A percentile compares a stretch with the other conserved stretches of the same genome.
Conservation (phyloP, 495 filamentous ascomycete species). For the Penicillium riverlandense region DNA sequence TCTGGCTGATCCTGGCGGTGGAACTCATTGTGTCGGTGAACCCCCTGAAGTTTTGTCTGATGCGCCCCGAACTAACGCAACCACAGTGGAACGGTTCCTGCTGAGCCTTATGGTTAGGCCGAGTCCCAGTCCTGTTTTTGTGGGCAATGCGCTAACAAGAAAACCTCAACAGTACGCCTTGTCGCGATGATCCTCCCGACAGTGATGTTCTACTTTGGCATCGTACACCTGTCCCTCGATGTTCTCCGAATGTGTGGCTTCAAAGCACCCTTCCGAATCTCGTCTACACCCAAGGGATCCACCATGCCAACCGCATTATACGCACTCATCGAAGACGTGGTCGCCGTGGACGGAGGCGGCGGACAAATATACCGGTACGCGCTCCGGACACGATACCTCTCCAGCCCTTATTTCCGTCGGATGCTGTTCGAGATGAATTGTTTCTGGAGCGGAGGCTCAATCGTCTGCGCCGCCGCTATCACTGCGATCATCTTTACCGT, state of each 20-base stretch:
- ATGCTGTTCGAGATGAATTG: constrained; percentile 68
- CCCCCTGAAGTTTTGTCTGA: no score
- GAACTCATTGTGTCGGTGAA: constrained; percentile 47
- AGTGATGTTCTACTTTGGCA: constrained; percentile 53
- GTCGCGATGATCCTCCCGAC: constrained; percentile 54
- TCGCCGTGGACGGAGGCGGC: constrained; percentile 70
- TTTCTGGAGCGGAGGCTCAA: constrained; percentile 64
- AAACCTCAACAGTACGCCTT: constrained; percentile 37
- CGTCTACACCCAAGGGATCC: constrained; percentile 61
- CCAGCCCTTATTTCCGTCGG: constrained; percentile 60
- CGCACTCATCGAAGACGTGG: constrained; percentile 71
- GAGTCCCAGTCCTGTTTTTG: neutral
- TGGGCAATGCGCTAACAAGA: neutral
- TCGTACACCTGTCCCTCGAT: constrained; percentile 45
- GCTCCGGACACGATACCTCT: constrained; percentile 59
- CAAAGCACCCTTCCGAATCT: constrained; percentile 62
- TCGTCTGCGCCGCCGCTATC: constrained; percentile 48
- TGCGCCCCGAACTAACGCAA: constrained; percentile 15
- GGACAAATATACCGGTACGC: constrained; percentile 60
- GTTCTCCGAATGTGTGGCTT: constrained; percentile 33
- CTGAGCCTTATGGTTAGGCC: constrained; percentile 29
- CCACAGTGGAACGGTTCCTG: constrained; percentile 31
- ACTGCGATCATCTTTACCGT: constrained; percentile 57
- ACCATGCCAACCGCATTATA: constrained; percentile 64
- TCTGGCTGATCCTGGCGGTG: constrained; percentile 39